Evolutionary conservation across 352 stramenopile species (phyloP).

Genomic region (Phytophthora cactorum): DNA sequence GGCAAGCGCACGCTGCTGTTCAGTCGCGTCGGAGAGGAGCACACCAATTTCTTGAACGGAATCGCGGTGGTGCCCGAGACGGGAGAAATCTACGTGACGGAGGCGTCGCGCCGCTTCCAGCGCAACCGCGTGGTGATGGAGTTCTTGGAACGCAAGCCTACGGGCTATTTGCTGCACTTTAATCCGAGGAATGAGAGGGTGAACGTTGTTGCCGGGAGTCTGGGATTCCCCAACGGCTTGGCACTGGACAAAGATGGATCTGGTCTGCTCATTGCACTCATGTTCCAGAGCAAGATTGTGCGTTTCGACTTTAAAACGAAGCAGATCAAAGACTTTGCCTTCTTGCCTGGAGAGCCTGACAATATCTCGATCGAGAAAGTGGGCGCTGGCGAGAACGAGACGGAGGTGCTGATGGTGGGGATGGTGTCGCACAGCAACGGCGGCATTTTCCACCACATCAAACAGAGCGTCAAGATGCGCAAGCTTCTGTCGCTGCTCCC

Average conservation of each 20-base stretch:
- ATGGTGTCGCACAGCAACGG: slow-evolving; percentile 41
- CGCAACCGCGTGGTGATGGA: slow-evolving; percentile 53
- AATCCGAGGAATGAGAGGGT: slow-evolving; percentile 37
- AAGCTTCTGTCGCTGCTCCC: slow-evolving; percentile 65
- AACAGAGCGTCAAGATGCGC: slow-evolving; percentile 52
- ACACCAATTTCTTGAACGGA: slow-evolving; percentile 54
- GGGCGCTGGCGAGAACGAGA: slow-evolving; percentile 30
- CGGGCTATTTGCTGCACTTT: slow-evolving; percentile 60
- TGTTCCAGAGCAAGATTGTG: slow-evolving; percentile 65
- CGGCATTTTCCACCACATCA: slow-evolving; percentile 37
- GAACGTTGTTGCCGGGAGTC: slow-evolving; percentile 31
- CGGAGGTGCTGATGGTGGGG: slow-evolving; percentile 49
- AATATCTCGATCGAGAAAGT: slow-evolving; percentile 55
- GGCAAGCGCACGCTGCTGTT: slow-evolving; percentile 65
- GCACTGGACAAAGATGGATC: slow-evolving; percentile 46
- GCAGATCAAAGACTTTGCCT: slow-evolving; percentile 63
- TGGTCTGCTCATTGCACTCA: slow-evolving; percentile 54
- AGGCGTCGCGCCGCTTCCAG: slow-evolving; percentile 59
- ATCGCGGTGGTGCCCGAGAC: slow-evolving; percentile 48
- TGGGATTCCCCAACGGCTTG: slow-evolving; percentile 61
- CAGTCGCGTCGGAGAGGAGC: slow-evolving; percentile 45
- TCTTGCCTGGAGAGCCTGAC: slow-evolving; percentile 57
- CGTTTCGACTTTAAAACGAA: slow-evolving; percentile 52
- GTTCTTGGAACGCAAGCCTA: slow-evolving; percentile 52
- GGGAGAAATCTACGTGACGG: slow-evolving; percentile 62